Evolutionary conservation across 1,284 basidiomycete genomes (phyloP).

Genomic region (Sanghuangporus baumii): DNA sequence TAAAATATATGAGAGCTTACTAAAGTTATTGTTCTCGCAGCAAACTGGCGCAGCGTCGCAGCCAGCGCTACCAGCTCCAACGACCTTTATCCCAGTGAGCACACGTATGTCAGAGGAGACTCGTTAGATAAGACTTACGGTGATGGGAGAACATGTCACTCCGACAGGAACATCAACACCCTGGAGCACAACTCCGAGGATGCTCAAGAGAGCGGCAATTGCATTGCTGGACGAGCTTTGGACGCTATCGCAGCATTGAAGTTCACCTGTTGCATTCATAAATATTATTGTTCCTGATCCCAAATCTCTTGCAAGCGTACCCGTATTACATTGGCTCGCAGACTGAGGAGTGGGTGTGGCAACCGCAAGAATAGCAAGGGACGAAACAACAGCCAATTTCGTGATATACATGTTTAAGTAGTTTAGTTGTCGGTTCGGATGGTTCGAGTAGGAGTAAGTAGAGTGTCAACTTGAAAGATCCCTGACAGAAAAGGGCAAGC

Average conservation of each 20-base stretch:
- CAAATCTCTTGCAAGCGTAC: background rate
- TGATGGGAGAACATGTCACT: slow-evolving; percentile 15
- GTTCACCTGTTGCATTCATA: background rate
- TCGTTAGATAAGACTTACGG: background rate
- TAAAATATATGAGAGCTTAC: background rate
- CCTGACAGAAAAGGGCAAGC: background rate
- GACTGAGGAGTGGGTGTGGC: slow-evolving; percentile 11
- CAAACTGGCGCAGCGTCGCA: slow-evolving; percentile 26
- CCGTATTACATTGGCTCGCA: background rate
- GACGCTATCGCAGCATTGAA: slow-evolving; percentile 15
- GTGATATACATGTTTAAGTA: background rate
- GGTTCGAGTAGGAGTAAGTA: background rate
- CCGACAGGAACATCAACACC: slow-evolving; percentile 9
- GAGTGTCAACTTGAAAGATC: background rate
- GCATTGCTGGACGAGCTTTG: background rate
- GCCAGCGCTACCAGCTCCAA: slow-evolving; percentile 15
- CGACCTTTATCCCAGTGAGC: background rate
- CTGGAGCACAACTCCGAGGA: slow-evolving; percentile 10
- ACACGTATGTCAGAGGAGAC: background rate
- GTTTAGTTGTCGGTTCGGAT: background rate
- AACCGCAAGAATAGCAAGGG: slow-evolving; percentile 13
- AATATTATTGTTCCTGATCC: background rate
- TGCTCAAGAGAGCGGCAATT: slow-evolving; percentile 2
- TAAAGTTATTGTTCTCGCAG: slow-evolving; percentile 23
- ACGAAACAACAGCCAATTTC: slow-evolving; percentile 11